These are phyloP conservation scores for Citrullus mucosospermus DNA, from an alignment of 306 rosid genomes.

Conservation along the genomic window DNA sequence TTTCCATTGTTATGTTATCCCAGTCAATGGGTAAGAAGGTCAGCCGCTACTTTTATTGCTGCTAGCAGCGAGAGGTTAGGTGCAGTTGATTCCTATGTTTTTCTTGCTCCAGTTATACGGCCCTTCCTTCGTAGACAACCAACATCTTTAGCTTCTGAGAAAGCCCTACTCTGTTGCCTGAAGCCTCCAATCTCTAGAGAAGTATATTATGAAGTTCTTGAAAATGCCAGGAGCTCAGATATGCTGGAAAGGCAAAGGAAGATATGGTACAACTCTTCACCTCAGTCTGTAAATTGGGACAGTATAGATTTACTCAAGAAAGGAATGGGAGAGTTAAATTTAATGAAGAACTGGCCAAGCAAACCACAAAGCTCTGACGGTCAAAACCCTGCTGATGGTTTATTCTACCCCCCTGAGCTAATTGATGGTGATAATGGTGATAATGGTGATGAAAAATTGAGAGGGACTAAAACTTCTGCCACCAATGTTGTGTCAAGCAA, in stretches of 20 bases:
- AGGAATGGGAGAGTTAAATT: slow-evolving; percentile 53
- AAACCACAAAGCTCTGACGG: slow-evolving; percentile 38
- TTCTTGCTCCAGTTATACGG: slow-evolving; percentile 79
- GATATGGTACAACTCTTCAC: slow-evolving; percentile 88
- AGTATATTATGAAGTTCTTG: slow-evolving; percentile 62
- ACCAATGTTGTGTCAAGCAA: slow-evolving; percentile 40
- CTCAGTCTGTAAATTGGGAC: slow-evolving; percentile 85
- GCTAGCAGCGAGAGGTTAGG: slow-evolving; percentile 86
- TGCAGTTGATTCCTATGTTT: slow-evolving; percentile 89
- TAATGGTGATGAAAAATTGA: slow-evolving; percentile 53
- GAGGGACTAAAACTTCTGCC: slow-evolving; percentile 55
- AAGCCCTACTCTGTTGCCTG: slow-evolving; percentile 60
- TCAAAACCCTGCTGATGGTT: slow-evolving; percentile 33
- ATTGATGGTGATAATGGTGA: slow-evolving; percentile 53
- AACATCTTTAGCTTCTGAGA: slow-evolving; percentile 76
- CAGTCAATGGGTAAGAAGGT: slow-evolving; percentile 82
- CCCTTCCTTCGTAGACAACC: slow-evolving; percentile 88
- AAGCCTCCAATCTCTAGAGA: slow-evolving; percentile 79
- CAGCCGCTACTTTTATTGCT: slow-evolving; percentile 77
- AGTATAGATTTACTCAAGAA: slow-evolving; percentile 56
- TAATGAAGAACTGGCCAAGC: slow-evolving; percentile 53
- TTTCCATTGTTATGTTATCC: slow-evolving; percentile 90
- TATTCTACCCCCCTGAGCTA: slow-evolving; percentile 40
- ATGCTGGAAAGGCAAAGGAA: slow-evolving; percentile 95
- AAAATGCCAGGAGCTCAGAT: slow-evolving; percentile 85